A percentile compares a stretch with the other conserved stretches of the same genome.
phyloP scores from a whole-genome alignment of 768 basidiomycete species.

The Suillus ampliporus region DNA sequence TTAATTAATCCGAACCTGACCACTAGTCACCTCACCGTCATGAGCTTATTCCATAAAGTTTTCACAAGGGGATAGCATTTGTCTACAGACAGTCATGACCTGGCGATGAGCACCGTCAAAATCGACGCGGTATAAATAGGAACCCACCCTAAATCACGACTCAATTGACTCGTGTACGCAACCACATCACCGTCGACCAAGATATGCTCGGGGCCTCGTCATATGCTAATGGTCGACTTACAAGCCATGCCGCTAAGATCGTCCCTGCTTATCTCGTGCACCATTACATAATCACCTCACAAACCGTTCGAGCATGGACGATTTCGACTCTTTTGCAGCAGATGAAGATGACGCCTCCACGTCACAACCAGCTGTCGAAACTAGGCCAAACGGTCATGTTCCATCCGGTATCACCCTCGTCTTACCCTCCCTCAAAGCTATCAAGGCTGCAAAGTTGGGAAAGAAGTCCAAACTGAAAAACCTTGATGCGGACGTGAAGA shows the following conservation, averaged over 20 bases:
- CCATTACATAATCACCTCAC: conserved; percentile 18
- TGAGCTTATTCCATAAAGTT: no score
- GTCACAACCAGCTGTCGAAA: conserved; percentile 29
- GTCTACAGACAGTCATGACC: neutral
- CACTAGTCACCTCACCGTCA: neutral
- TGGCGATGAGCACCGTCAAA: conserved; percentile 1
- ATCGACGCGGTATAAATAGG: neutral
- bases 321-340: conserved; percentile 30
- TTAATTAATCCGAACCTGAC: no score
- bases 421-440: conserved; percentile 66
- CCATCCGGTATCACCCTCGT: conserved; percentile 67
- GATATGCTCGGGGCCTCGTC: no score
- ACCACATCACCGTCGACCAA: neutral
- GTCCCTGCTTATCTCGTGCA: conserved; percentile 8
- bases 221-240: no score
- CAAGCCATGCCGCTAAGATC: neutral
- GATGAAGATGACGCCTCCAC: conserved; percentile 38
- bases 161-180: neutral
- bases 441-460: conserved; percentile 59
- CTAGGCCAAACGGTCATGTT: conserved; percentile 17
- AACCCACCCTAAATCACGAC: neutral
- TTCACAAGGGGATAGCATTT: neutral
- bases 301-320: conserved; percentile 36
- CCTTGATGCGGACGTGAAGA: conserved; percentile 36
- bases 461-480: conserved; percentile 52